phyloP scores from a whole-genome alignment of 2,329 filamentous ascomycete species.

The Tolypocladium amazonense region DNA sequence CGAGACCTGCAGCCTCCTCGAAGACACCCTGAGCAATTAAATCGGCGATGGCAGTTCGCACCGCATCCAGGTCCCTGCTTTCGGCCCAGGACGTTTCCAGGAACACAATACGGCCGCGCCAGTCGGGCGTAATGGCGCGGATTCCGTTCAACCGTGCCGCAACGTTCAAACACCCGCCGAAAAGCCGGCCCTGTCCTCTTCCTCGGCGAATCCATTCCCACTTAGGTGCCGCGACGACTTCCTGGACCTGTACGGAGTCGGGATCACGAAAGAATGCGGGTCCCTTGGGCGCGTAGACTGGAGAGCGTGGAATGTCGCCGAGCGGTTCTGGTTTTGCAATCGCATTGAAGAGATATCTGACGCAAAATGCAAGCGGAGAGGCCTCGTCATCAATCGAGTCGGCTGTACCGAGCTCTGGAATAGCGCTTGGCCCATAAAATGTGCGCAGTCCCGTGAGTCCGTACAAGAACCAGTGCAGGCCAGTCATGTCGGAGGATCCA shows the following conservation, averaged over 20 bases:
- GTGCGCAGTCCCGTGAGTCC: neutral
- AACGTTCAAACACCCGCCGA: neutral
- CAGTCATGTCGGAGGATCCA: neutral
- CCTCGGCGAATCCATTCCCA: neutral
- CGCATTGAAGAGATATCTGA: neutral
- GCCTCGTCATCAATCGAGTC: neutral
- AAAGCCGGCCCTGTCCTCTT: neutral
- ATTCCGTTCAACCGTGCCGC: neutral
- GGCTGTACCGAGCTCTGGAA: neutral
- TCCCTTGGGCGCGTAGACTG: neutral
- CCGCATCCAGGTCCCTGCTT: neutral
- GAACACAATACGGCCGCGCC: neutral
- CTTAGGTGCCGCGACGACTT: neutral
- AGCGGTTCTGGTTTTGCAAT: neutral
- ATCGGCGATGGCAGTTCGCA: neutral
- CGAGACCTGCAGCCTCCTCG: neutral
- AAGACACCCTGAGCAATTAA: neutral
- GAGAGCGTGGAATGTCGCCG: neutral
- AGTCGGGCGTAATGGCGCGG: neutral
- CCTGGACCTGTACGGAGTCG: neutral
- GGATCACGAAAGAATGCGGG: neutral
- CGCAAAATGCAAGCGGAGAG: neutral
- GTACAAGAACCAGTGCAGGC: neutral
- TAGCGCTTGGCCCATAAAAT: neutral
- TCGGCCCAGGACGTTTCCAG: neutral